Evolutionary conservation across 441 rosid genomes (phyloP).

Genomic region (Hura crepitans): DNA sequence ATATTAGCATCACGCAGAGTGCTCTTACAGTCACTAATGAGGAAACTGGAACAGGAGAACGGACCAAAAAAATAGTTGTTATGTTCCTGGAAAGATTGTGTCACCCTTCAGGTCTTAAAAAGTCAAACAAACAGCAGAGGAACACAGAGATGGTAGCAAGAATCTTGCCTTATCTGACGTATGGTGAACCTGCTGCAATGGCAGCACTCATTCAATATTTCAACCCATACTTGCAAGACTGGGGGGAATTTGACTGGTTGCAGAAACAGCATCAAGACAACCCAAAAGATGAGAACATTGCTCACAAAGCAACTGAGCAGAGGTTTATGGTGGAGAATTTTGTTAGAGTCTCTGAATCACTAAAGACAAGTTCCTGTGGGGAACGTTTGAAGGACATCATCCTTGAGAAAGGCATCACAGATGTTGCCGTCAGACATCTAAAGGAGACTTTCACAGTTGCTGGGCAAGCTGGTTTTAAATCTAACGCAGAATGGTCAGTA

Average conservation of each 20-base stretch:
- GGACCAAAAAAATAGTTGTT: slow-evolving; percentile 97
- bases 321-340: slow-evolving; percentile 88
- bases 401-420: slow-evolving; percentile 81
- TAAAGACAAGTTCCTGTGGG: slow-evolving; percentile 98
- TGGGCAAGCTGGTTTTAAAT: slow-evolving; percentile 74
- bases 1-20: slow-evolving; percentile 75
- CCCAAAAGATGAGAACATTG: slow-evolving; percentile 68
- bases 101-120: slow-evolving; percentile 85
- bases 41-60: slow-evolving; percentile 89
- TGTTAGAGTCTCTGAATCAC: slow-evolving; percentile 97
- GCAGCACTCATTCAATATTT: slow-evolving; percentile 96
- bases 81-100: slow-evolving; percentile 97
- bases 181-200: slow-evolving; percentile 99
- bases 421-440: slow-evolving; percentile 80
- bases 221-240: slow-evolving; percentile 78
- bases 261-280: slow-evolving; percentile 74
- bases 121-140: slow-evolving; percentile 98
- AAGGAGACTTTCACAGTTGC: slow-evolving; percentile 74
- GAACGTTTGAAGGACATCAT: slow-evolving; percentile 97
- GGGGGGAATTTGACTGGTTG: slow-evolving; percentile 83
- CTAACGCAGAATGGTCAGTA: slow-evolving; percentile 66
- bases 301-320: slow-evolving; percentile 76
- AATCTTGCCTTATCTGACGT: slow-evolving; percentile 97
- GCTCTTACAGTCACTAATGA: slow-evolving; percentile 82
- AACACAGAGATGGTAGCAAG: slow-evolving; percentile 99